Evolutionary conservation across 352 stramenopile genomes (phyloP), one percentile per base, ranked within the genome.

Genomic region (Globisporangium viniferum): DNA sequence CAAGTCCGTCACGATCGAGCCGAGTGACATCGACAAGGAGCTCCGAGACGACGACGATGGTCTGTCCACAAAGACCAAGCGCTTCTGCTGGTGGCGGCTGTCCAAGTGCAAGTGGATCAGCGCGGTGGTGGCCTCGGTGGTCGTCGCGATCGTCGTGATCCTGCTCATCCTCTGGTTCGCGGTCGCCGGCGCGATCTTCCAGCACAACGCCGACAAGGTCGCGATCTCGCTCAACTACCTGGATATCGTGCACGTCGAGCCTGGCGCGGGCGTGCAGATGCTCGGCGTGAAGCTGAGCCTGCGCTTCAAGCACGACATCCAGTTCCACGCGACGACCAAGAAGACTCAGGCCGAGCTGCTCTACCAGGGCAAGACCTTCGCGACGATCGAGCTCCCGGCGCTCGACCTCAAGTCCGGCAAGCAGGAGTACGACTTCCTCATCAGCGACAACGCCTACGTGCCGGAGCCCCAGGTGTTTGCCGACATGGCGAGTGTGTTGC

Each of bases 251-350:
- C 15, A 51, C 15, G 6, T 5, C 15, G 44, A 51, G 18, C 15
- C 22, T 9, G 44, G 44, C 2, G 15, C 44, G 6, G 44, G 44
- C 44, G 44, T 51, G 18, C 44, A 51, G 20, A 51, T 15, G 44
- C 44, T 51, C 44, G 44, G 44, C 44, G 44, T 51, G 44, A 51
- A 24, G 0, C 44, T 51, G 18, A 51, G 7, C 18, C 44, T 51
- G 44, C 44, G 44, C 44, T 51, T 51, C 44, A 51, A 51, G 44
- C 44, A 51, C 44, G 44, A 51, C 44, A 51, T 51, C 44, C 44
- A 51, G 18, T 51, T 51, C 44, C 44, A 51, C 44, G 44, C 44
- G 44, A 51, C 6, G 44, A 51, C 44, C 44, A 51, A 51, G 44
- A 51, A 51, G 15, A 51, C 44, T 18, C 44, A 51, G 44, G 44